Evolutionary conservation across 78 protist genomes (phyloP).

Genomic region (Guillardia theta): DNA sequence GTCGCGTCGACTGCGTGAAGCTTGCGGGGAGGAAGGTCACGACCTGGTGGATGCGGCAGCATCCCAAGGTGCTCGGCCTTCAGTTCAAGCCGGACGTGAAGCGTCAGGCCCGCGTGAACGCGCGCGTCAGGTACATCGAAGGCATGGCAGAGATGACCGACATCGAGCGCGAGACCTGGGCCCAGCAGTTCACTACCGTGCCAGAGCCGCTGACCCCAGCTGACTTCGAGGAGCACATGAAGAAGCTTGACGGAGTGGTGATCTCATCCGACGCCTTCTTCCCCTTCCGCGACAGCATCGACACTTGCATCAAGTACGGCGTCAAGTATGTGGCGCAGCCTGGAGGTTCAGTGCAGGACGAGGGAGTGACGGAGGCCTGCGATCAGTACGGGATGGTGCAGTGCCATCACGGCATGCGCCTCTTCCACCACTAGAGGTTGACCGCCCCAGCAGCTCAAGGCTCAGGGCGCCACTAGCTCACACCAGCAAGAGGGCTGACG

Average conservation of each 20-base stretch:
- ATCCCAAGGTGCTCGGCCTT: constrained; percentile 73
- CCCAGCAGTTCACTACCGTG: constrained; percentile 41
- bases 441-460: background rate
- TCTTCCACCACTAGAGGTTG: constrained; percentile 76
- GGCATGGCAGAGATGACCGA: constrained; percentile 42
- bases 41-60: constrained; percentile 67
- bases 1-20: constrained; percentile 78
- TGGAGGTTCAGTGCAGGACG: constrained; percentile 65
- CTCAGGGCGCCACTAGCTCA: no score
- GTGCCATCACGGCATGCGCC: constrained; percentile 60
- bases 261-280: constrained; percentile 79
- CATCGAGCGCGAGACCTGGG: constrained; percentile 22
- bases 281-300: constrained; percentile 79
- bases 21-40: constrained; percentile 76
- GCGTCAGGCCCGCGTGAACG: constrained; percentile 59
- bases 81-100: constrained; percentile 58
- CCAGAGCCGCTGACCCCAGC: constrained; percentile 39
- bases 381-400: constrained; percentile 68
- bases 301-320: constrained; percentile 40
- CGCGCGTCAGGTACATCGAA: constrained; percentile 57
- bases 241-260: constrained; percentile 2
- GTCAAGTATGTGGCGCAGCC: constrained; percentile 62
- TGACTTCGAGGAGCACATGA: background rate
- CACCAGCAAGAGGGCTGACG: no score
- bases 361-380: constrained; percentile 56